Conservation (phyloP, 2,329 filamentous ascomycete species). For the Chaetomium sp. region DNA sequence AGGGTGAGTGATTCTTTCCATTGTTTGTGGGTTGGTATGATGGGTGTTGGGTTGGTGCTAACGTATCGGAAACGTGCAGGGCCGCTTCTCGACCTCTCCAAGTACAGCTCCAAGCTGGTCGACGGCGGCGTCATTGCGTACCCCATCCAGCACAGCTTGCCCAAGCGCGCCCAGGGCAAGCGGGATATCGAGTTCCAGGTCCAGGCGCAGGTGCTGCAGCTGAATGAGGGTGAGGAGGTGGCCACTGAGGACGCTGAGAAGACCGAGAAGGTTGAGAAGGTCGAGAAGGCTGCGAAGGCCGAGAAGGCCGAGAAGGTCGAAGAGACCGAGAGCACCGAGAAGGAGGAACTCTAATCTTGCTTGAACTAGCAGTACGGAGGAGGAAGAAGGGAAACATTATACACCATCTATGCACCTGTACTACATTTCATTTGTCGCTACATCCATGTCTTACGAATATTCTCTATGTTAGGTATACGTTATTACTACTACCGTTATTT, state of each 20-base stretch:
- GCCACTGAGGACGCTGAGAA: conserved; percentile 2
- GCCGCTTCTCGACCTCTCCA: conserved; percentile 33
- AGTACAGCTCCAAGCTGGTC: conserved; percentile 34
- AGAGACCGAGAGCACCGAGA: neutral
- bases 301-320: neutral
- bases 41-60: neutral
- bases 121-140: conserved; percentile 39
- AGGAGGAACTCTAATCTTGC: conserved; percentile 19
- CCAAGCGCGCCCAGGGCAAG: conserved; percentile 31
- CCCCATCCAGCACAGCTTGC: conserved; percentile 38
- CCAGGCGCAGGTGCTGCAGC: conserved; percentile 41
- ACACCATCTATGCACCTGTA: conserved; percentile 4
- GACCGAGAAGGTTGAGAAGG: neutral
- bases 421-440: neutral
- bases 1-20: conserved; percentile 41
- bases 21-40: neutral
- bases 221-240: conserved; percentile 32
- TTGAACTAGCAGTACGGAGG: neutral
- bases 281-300: neutral
- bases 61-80: conserved; percentile 23
- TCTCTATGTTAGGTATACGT: neutral
- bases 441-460: neutral
- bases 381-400: neutral
- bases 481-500: neutral
- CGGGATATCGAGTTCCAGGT: conserved; percentile 43